A percentile compares a stretch with the other conserved stretches of the same genome.
phyloP scores from a whole-genome alignment of 208 protist genomes.

The Crithidia thermophila region DNA sequence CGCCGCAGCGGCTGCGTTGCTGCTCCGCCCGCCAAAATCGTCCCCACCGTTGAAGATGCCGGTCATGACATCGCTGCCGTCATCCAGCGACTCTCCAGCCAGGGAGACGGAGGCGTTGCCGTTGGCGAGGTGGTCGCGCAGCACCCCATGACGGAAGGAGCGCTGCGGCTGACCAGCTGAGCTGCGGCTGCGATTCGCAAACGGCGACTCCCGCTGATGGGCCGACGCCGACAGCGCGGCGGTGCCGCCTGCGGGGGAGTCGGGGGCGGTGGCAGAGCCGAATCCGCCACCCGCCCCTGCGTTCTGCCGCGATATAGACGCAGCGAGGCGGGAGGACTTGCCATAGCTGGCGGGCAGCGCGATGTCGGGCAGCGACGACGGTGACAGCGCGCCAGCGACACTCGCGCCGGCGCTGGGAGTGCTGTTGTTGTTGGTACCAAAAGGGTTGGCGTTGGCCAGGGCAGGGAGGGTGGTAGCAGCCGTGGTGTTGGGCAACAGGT shows the following conservation, averaged over 20 bases:
- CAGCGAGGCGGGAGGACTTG: constrained; percentile 44
- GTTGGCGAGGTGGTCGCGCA: constrained; percentile 22
- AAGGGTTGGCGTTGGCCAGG: neutral
- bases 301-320: too few species aligned
- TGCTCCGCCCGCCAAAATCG: neutral
- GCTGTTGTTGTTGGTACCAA: neutral
- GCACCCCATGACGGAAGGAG: constrained; percentile 1
- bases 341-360: constrained; percentile 53
- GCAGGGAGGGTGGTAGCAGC: too few species aligned
- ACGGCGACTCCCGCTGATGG: neutral
- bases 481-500: constrained; percentile 5
- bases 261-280: neutral
- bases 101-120: constrained; percentile 1
- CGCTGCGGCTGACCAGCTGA: neutral
- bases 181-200: neutral
- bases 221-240: neutral
- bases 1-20: neutral
- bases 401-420: neutral
- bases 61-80: constrained; percentile 5
- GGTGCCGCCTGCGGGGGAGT: neutral
- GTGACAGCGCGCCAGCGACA: too few species aligned
- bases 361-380: constrained; percentile 11
- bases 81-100: neutral
- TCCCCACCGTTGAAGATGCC: neutral
- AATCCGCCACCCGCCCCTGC: too few species aligned